Conservation (phyloP, 805 yeast genomes). For the Teunomyces gatunensis region DNA sequence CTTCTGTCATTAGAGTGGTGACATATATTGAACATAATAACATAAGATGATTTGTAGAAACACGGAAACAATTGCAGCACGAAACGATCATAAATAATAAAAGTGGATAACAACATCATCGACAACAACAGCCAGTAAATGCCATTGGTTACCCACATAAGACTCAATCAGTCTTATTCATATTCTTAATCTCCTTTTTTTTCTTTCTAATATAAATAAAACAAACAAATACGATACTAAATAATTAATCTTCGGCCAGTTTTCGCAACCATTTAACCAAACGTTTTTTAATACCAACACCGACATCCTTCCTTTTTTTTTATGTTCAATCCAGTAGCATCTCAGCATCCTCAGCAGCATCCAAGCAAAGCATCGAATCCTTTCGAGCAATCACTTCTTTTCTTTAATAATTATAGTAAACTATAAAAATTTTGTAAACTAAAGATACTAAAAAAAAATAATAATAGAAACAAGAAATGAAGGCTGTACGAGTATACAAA, state of each 20-base stretch:
- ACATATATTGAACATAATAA: too few relatives aligned
- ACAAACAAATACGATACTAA: neutral
- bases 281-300: neutral
- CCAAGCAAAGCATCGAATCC: neutral
- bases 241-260: neutral
- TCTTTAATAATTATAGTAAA: neutral
- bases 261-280: slow-evolving; percentile 2
- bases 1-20: too few relatives aligned
- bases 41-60: too few relatives aligned
- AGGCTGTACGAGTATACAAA: slow-evolving; percentile 4
- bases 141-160: too few relatives aligned
- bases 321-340: neutral
- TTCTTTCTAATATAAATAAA: neutral
- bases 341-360: neutral
- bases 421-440: slow-evolving; percentile 1
- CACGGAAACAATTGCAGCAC: too few relatives aligned
- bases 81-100: too few relatives aligned
- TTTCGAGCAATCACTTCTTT: slow-evolving; percentile 1
- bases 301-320: neutral
- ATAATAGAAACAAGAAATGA: slow-evolving; percentile 2
- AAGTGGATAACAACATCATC: too few relatives aligned
- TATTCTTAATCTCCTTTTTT: neutral
- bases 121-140: too few relatives aligned
- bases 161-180: too few relatives aligned
- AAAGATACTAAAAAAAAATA: slow-evolving; percentile 1